Percentiles rank a stretch among this genome's conserved stretches.
phyloP scores from a whole-genome alignment of 768 basidiomycete species.

The Suillus alpinus region DNA sequence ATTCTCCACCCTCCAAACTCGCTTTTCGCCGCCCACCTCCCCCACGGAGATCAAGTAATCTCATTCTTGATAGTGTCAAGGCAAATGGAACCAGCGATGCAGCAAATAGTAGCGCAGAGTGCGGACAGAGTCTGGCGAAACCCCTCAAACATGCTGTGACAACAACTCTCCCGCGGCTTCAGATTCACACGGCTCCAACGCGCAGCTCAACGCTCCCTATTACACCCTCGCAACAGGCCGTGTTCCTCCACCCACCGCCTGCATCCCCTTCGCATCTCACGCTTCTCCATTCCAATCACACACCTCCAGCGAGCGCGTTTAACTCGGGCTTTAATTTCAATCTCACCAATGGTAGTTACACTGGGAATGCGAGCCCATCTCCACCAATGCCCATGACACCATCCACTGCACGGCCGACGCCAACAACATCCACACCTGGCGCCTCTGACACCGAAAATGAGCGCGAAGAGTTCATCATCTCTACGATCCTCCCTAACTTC shows the following conservation, averaged over 20 bases:
- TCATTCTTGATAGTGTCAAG: constrained; percentile 30
- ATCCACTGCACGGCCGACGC: constrained; percentile 37
- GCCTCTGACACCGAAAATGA: constrained; percentile 36
- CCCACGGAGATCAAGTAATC: constrained; percentile 58
- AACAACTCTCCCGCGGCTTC: constrained; percentile 54
- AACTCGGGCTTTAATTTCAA: background rate
- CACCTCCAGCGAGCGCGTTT: constrained; percentile 49
- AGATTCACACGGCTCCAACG: constrained; percentile 55
- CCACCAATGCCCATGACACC: constrained; percentile 39
- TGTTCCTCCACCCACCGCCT: constrained; percentile 24
- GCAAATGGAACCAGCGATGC: background rate
- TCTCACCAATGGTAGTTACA: background rate
- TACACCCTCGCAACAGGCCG: constrained; percentile 21
- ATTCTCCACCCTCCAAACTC: constrained; percentile 63
- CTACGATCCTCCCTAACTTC: constrained; percentile 88
- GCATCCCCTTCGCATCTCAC: constrained; percentile 61
- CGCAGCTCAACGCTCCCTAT: constrained; percentile 63
- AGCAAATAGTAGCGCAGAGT: background rate
- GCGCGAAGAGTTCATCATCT: constrained; percentile 72
- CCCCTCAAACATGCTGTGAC: constrained; percentile 4
- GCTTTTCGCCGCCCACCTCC: constrained; percentile 51
- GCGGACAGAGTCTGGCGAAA: background rate
- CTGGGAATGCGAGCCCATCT: constrained; percentile 2
- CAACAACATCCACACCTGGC: constrained; percentile 52
- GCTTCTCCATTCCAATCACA: constrained; percentile 57